A percentile compares a stretch with the other conserved stretches of the same genome.
Evolutionary conservation across 2,329 filamentous ascomycete genomes (phyloP).

Genomic region (Alternaria arbusti): DNA sequence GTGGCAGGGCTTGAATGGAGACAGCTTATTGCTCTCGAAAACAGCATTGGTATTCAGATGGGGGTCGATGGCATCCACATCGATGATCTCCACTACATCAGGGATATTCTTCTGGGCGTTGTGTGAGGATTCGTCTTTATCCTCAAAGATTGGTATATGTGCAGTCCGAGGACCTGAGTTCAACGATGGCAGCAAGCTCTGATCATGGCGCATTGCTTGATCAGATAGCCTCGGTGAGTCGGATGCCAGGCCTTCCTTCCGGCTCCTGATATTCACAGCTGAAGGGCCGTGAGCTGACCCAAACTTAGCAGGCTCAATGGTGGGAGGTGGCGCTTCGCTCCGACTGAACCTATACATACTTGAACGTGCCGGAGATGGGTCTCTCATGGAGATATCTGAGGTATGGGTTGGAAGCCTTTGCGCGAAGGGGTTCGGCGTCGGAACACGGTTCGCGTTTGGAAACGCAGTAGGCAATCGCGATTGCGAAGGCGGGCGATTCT

Average conservation of each 20-base stretch:
- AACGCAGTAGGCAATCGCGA: constrained; percentile 17
- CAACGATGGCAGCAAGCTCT: constrained; percentile 10
- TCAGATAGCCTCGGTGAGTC: constrained; percentile 8
- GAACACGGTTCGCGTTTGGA: constrained; percentile 14
- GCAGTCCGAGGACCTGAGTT: background rate
- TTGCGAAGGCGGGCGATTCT: constrained; percentile 19
- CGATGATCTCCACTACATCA: constrained; percentile 26
- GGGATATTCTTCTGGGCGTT: background rate
- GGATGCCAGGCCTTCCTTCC: constrained; percentile 33
- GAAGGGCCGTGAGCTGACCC: constrained; percentile 26
- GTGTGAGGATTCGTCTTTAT: background rate
- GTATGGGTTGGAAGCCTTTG: constrained; percentile 12
- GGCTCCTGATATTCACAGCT: constrained; percentile 24
- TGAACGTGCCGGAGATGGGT: constrained; percentile 27
- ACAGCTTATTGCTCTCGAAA: constrained; percentile 11
- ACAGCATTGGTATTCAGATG: background rate
- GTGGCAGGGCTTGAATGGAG: constrained; percentile 28
- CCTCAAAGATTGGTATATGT: background rate
- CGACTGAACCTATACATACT: constrained; percentile 15
- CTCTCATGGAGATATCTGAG: constrained; percentile 31
- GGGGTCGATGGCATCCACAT: constrained; percentile 30
- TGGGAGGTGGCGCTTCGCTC: constrained; percentile 2
- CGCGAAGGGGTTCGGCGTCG: constrained; percentile 31
- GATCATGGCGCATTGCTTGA: constrained; percentile 20
- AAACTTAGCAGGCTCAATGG: constrained; percentile 11